A percentile compares a stretch with the other conserved stretches of the same genome.
phyloP scores from a whole-genome alignment of 805 yeast genomes.

The Candida ortonii region DNA sequence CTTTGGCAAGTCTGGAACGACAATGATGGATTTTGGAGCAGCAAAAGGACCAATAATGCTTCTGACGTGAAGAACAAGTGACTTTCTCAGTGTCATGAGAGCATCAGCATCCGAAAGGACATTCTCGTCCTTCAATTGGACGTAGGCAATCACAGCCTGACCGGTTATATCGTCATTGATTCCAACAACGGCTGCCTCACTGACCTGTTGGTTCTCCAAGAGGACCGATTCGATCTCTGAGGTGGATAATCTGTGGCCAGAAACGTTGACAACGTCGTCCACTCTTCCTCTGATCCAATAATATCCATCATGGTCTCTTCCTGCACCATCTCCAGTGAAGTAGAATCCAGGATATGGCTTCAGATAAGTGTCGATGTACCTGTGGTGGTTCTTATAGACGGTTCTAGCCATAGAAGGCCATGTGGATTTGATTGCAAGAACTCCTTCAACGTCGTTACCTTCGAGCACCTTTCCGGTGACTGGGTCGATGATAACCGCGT shows the following conservation, averaged over 20 bases:
- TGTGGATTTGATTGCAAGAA: conserved; percentile 79
- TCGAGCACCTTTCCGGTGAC: conserved; percentile 79
- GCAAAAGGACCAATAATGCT: conserved; percentile 93
- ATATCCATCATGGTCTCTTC: conserved; percentile 93
- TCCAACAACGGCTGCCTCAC: conserved; percentile 97
- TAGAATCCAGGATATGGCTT: conserved; percentile 90
- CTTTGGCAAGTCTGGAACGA: conserved; percentile 93
- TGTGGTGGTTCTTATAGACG: conserved; percentile 81
- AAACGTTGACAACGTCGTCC: conserved; percentile 96
- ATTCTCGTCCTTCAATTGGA: conserved; percentile 64
- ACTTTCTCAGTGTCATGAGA: conserved; percentile 63
- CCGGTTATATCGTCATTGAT: conserved; percentile 94
- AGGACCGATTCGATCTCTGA: conserved; percentile 96
- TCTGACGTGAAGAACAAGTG: conserved; percentile 83
- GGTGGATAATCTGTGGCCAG: conserved; percentile 97
- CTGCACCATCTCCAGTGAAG: conserved; percentile 99
- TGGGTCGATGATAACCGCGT: conserved; percentile 89
- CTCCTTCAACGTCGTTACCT: conserved; percentile 95
- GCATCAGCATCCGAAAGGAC: conserved; percentile 36
- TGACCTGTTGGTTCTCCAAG: conserved; percentile 72
- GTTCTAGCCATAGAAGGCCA: conserved; percentile 99
- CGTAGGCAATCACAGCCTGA: conserved; percentile 95
- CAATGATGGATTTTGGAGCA: conserved; percentile 80
- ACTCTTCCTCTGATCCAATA: conserved; percentile 98
- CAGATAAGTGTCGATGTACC: conserved; percentile 88